Base-by-base conservation (phyloP, 192 early-diverging fungal species). In the Coemansia sp. region DNA sequence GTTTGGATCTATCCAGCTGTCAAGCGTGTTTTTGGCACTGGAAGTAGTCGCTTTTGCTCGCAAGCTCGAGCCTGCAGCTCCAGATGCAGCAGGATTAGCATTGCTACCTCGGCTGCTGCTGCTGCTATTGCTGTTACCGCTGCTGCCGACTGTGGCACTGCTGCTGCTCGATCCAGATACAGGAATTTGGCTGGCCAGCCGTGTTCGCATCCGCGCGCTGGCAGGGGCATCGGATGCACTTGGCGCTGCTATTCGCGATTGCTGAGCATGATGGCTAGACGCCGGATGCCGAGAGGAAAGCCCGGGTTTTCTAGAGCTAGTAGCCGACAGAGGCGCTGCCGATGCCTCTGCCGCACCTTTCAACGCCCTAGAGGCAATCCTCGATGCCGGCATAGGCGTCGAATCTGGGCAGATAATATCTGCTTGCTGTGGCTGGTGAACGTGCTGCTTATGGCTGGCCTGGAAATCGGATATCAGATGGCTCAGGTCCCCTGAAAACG, bases 141-240 rank as follows among this genome's bases (percentile, higher is more conserved):
- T n/a, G n/a, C n/a, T n/a, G n/a, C n/a, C n/a, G n/a, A n/a, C n/a
- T n/a, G n/a, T 57, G 4, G 25, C 7, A 20, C 39, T 23, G 4
- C 8, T 13, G 13, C 13, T 46, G 27, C 2, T 28, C 2, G 39
- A 23, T 11, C 57, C 57, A 6, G 57, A 20, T 6, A 14, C 39
- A 1, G 39, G 42, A 36, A 46, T 58, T 23, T 58, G 57, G 18
- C 36, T 45, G 14, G 58, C 29, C 11, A 71, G 22, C 6, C 69
- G 69, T 19, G 69, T 61, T 8, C 45, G 62, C 35, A 32, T 54
- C 4, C 69, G 69, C 11, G 59, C 22, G 20, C 45, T 62, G 19
- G 55, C 55, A 3, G 60, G 54, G 0, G 35, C 23, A 36, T 68
- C 67, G 3, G 54, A 14, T 13, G 60, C 0, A 4, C 60, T 48